A percentile compares a stretch with the other conserved stretches of the same genome.
Evolutionary conservation across 768 basidiomycete species (phyloP).

Genomic region (Auricularia auricula-judae): DNA sequence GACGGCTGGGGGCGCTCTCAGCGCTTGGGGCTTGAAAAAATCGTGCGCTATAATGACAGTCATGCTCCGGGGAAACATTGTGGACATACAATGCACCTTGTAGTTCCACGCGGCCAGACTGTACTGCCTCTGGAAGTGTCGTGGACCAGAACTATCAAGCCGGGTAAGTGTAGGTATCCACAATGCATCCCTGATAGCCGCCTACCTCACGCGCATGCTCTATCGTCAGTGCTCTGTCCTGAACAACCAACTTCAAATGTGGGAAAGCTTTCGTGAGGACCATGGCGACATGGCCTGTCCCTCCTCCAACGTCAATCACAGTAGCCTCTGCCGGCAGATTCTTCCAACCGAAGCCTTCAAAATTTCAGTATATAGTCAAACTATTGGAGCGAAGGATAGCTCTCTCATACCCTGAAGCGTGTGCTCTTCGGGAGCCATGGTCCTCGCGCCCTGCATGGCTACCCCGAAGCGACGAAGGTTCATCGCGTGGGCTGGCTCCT

Average conservation of each 20-base stretch:
- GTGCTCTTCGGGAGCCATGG: constrained; percentile 8
- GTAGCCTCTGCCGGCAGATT: constrained; percentile 10
- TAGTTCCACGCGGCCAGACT: neutral
- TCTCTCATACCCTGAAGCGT: constrained; percentile 12
- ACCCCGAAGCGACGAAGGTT: constrained; percentile 10
- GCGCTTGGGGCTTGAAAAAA: constrained; percentile 7
- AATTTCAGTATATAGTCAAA: neutral
- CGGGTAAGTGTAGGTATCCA: neutral
- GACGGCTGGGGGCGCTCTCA: constrained; percentile 7
- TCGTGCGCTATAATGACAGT: constrained; percentile 6
- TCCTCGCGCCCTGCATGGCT: constrained; percentile 13
- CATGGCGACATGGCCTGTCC: constrained; percentile 16
- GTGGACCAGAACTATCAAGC: neutral
- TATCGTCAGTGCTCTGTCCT: constrained; percentile 20
- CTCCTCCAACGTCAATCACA: constrained; percentile 26
- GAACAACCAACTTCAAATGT: constrained; percentile 18
- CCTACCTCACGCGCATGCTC: constrained; percentile 13
- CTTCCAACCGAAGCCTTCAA: constrained; percentile 19
- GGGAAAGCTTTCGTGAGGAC: constrained; percentile 13
- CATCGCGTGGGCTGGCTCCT: constrained; percentile 6
- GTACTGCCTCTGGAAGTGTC: neutral
- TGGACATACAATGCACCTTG: constrained; percentile 1
- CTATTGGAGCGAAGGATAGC: neutral
- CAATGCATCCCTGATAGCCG: neutral
- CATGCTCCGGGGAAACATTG: neutral